These are phyloP conservation scores for Hygrophorus pudorinus DNA, from an alignment of 768 basidiomycete genomes.

Conservation along the genomic window DNA sequence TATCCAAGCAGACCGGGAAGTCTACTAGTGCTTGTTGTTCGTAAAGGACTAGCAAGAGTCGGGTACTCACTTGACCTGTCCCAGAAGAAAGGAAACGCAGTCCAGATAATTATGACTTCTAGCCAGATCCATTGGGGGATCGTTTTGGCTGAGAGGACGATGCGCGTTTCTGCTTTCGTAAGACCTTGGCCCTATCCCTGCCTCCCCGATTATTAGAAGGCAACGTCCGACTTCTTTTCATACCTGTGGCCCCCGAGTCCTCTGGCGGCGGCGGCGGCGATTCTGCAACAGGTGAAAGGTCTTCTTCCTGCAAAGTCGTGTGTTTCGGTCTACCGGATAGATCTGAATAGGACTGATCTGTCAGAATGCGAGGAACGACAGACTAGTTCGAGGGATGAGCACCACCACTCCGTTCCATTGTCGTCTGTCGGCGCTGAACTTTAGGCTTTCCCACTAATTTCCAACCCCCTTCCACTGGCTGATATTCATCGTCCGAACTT, in stretches of 20 bases:
- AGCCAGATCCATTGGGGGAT: no score
- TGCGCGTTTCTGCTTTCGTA: constrained; percentile 43
- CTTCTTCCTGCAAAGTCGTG: constrained; percentile 22
- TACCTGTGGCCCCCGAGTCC: constrained; percentile 22
- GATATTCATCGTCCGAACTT: constrained; percentile 39
- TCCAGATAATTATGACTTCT: no score
- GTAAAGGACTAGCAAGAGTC: no score
- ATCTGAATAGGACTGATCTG: constrained; percentile 1
- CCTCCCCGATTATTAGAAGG: constrained; percentile 33
- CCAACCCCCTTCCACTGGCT: constrained; percentile 40
- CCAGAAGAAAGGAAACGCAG: no score
- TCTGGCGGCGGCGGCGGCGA: constrained; percentile 22
- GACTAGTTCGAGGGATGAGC: constrained; percentile 9
- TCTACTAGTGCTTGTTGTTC: no score
- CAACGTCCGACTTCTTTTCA: constrained; percentile 56
- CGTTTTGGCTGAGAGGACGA: constrained; percentile 24
- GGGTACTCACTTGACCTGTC: no score
- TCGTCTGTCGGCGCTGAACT: constrained; percentile 48
- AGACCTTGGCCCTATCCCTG: constrained; percentile 20
- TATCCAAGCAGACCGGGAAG: no score
- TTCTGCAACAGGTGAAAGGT: constrained; percentile 41
- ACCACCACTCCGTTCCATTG: constrained; percentile 34
- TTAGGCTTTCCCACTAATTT: constrained; percentile 35
- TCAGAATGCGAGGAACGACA: constrained; percentile 17
- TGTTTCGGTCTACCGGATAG: constrained; percentile 10